phyloP scores from a whole-genome alignment of 1,139 yeast genomes.

The Debaryomyces robertsiae region DNA sequence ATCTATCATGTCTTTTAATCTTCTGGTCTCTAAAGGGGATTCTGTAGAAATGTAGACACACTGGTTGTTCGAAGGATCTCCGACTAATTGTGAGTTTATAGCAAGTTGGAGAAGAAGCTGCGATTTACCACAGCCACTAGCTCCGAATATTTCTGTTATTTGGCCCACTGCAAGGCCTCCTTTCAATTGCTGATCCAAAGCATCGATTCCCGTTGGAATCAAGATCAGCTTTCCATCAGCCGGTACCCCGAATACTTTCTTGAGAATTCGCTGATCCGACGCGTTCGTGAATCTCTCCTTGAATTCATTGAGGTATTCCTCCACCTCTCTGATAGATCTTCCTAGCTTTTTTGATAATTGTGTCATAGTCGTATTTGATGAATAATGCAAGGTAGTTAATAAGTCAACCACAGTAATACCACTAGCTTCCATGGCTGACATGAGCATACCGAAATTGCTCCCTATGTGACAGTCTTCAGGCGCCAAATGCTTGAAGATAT shows the following conservation, averaged over 20 bases:
- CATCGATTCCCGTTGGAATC: slow-evolving; percentile 62
- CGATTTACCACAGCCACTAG: slow-evolving; percentile 83
- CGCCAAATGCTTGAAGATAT: slow-evolving; percentile 28
- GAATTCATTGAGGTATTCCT: slow-evolving; percentile 38
- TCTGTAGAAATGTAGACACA: slow-evolving; percentile 80
- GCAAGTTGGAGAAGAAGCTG: slow-evolving; percentile 71
- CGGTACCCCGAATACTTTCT: slow-evolving; percentile 7
- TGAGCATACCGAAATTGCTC: slow-evolving; percentile 20
- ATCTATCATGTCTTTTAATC: slow-evolving; percentile 44
- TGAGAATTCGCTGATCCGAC: slow-evolving; percentile 6
- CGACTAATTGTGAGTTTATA: slow-evolving; percentile 55
- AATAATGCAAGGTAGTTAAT: slow-evolving; percentile 15
- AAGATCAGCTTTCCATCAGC: slow-evolving; percentile 6
- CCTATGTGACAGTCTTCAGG: slow-evolving; percentile 17
- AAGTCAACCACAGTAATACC: slow-evolving; percentile 32
- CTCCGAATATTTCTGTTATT: slow-evolving; percentile 81
- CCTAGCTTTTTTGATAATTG: slow-evolving; percentile 45
- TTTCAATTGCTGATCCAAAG: slow-evolving; percentile 56
- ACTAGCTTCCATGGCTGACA: slow-evolving; percentile 17
- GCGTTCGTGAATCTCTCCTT: slow-evolving; percentile 21
- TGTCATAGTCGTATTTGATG: slow-evolving; percentile 16
- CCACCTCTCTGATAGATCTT: slow-evolving; percentile 51
- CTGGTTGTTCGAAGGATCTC: slow-evolving; percentile 24
- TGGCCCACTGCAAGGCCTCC: slow-evolving; percentile 73
- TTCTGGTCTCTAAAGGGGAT: slow-evolving; percentile 63